These are phyloP conservation scores for Candida xyloterini DNA, from an alignment of 805 yeast genomes.

Conservation along the genomic window DNA sequence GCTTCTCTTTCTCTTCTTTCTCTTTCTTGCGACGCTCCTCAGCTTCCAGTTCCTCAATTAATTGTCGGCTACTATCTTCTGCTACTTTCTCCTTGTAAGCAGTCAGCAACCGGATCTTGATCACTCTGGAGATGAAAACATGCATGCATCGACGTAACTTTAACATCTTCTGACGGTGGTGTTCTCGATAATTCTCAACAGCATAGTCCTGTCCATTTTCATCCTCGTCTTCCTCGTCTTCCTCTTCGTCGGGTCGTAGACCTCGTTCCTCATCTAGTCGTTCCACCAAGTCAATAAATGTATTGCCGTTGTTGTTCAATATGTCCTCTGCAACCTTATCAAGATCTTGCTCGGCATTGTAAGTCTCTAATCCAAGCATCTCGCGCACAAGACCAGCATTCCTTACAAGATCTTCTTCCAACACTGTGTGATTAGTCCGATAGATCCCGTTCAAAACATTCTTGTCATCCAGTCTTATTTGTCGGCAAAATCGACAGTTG, in stretches of 20 bases:
- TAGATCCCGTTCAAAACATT: constrained; percentile 36
- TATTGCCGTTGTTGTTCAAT: constrained; percentile 71
- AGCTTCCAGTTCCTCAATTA: constrained; percentile 67
- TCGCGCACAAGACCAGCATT: constrained; percentile 27
- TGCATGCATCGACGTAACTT: constrained; percentile 81
- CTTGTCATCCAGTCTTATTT: constrained; percentile 67
- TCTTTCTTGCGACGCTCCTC: constrained; percentile 65
- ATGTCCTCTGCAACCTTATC: constrained; percentile 72
- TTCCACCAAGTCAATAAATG: constrained; percentile 78
- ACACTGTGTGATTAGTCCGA: constrained; percentile 49
- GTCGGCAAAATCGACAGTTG: constrained; percentile 74
- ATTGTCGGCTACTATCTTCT: constrained; percentile 61
- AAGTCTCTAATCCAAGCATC: constrained; percentile 22
- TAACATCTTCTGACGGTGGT: constrained; percentile 55
- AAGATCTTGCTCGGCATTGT: constrained; percentile 9
- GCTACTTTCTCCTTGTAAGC: constrained; percentile 82
- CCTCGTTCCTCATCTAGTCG: constrained; percentile 56
- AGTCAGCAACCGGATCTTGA: constrained; percentile 67
- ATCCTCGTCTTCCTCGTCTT: not conserved
- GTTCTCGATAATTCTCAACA: constrained; percentile 26
- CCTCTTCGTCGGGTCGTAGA: constrained; percentile 24
- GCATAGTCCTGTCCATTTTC: constrained; percentile 24
- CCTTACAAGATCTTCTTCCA: constrained; percentile 26
- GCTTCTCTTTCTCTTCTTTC: constrained; percentile 61
- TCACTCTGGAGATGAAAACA: constrained; percentile 71